These are phyloP conservation scores for Nicotiana knightiana DNA, from an alignment of 257 asterid species.

Conservation along the genomic window DNA sequence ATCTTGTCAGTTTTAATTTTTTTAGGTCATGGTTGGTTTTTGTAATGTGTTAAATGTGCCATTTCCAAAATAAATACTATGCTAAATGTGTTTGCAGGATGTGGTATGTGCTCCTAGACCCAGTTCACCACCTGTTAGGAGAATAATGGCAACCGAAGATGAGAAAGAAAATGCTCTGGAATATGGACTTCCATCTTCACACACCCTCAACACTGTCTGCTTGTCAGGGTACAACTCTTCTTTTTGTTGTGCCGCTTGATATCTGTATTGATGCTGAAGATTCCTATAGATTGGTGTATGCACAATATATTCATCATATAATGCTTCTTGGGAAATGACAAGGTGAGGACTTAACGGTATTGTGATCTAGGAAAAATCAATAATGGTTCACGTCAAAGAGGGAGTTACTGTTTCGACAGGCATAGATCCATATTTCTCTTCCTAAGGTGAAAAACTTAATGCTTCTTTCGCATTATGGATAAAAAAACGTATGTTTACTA, in stretches of 20 bases:
- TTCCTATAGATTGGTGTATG: no score
- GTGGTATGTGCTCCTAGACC: conserved; percentile 92
- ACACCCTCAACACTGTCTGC: conserved; percentile 93
- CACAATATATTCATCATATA: no score
- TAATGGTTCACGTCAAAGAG: no score
- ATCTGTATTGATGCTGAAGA: background rate
- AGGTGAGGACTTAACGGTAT: no score
- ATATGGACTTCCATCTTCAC: conserved; percentile 92
- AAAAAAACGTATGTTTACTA: no score
- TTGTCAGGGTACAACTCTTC: conserved; percentile 61
- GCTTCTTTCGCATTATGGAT: no score
- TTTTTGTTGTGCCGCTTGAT: background rate
- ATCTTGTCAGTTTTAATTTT: background rate
- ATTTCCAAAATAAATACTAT: no score
- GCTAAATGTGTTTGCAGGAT: conserved; percentile 43
- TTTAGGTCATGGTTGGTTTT: background rate
- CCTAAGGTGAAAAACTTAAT: no score
- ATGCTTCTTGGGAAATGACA: no score
- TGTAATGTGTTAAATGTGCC: background rate
- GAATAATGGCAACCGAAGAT: conserved; percentile 75
- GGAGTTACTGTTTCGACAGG: no score
- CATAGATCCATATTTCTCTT: no score
- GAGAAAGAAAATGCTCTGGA: conserved; percentile 89
- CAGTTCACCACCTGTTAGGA: conserved; percentile 61
- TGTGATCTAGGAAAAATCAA: no score